Evolutionary conservation across 2,329 filamentous ascomycete species (phyloP).

Genomic region (Talaromyces piceae): DNA sequence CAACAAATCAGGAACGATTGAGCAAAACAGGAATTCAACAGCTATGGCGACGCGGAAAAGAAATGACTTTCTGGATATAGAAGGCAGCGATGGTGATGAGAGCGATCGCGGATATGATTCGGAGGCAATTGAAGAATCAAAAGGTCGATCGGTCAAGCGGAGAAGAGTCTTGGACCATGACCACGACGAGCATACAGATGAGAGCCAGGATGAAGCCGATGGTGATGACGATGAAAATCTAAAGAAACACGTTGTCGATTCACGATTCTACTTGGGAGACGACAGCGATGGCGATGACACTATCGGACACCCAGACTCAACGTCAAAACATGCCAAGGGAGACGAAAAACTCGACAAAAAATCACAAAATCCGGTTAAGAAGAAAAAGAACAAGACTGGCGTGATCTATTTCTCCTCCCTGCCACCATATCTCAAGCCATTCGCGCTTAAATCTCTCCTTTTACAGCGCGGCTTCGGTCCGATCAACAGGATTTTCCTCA

Average conservation of each 20-base stretch:
- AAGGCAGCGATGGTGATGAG: slow-evolving; percentile 30
- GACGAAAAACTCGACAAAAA: slow-evolving; percentile 8
- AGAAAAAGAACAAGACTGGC: slow-evolving; percentile 29
- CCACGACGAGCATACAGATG: slow-evolving; percentile 22
- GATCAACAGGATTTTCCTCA: slow-evolving; percentile 38
- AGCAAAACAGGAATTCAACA: not conserved
- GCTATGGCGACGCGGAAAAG: slow-evolving; percentile 32
- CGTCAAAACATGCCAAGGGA: slow-evolving; percentile 9
- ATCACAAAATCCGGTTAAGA: not conserved
- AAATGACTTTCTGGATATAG: slow-evolving; percentile 34
- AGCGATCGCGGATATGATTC: slow-evolving; percentile 39
- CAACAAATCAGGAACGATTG: not conserved
- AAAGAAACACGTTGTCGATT: slow-evolving; percentile 5
- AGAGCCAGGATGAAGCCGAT: slow-evolving; percentile 42
- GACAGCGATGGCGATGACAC: slow-evolving; percentile 11
- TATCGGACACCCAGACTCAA: not conserved
- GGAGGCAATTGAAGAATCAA: slow-evolving; percentile 36
- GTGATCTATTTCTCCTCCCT: slow-evolving; percentile 40
- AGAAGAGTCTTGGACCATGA: slow-evolving; percentile 20
- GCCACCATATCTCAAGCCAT: slow-evolving; percentile 43
- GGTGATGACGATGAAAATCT: slow-evolving; percentile 12
- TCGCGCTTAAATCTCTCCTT: slow-evolving; percentile 36
- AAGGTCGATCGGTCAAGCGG: slow-evolving; percentile 28
- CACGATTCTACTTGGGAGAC: not conserved
- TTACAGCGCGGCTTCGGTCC: slow-evolving; percentile 34